Evolutionary conservation across 2,329 filamentous ascomycete genomes (phyloP).

Genomic region (Aureobasidium sp.): DNA sequence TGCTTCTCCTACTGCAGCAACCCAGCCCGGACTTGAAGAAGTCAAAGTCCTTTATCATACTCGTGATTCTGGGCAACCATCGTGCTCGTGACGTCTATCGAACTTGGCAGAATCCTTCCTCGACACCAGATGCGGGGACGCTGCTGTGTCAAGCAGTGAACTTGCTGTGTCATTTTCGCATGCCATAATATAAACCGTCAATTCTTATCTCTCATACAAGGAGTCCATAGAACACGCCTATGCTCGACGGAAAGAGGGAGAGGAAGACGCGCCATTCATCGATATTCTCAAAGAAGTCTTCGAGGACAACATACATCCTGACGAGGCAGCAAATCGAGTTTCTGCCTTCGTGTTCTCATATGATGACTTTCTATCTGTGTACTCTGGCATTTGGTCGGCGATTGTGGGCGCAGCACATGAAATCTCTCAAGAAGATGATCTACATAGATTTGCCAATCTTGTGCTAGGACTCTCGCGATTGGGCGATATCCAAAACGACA

Average conservation of each 20-base stretch:
- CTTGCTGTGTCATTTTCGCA: neutral
- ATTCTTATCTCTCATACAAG: neutral
- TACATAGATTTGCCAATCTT: neutral
- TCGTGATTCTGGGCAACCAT: neutral
- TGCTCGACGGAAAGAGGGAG: neutral
- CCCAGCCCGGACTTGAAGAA: neutral
- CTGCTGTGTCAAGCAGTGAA: neutral
- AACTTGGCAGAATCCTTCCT: constrained; percentile 9
- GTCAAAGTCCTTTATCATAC: neutral
- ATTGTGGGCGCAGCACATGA: neutral
- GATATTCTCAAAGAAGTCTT: neutral
- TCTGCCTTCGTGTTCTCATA: neutral
- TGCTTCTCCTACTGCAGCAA: neutral
- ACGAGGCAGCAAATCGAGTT: neutral
- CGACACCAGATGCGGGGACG: neutral
- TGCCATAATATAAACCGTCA: neutral
- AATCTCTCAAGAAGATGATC: neutral
- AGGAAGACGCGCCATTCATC: neutral
- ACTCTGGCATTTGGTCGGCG: neutral
- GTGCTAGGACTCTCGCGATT: neutral
- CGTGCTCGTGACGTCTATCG: neutral
- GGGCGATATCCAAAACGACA: neutral
- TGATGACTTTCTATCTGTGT: neutral
- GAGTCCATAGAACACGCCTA: neutral
- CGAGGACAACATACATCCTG: neutral